A percentile compares a stretch with the other conserved stretches of the same genome.
Evolutionary conservation across 176 grass and related monocot species (phyloP).

Genomic region (Eleusine coracana): DNA sequence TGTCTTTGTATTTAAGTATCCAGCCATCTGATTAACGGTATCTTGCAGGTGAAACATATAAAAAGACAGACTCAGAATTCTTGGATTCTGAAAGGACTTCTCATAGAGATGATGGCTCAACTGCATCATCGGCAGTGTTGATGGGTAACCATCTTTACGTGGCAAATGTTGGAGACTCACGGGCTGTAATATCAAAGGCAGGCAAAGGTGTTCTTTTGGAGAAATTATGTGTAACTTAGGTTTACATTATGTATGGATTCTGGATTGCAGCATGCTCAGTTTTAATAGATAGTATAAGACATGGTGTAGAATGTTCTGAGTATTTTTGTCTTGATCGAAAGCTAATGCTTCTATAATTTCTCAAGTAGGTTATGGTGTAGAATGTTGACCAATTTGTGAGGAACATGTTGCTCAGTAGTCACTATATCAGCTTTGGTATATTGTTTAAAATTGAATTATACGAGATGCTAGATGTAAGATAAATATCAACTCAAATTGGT

Average conservation of each 20-base stretch:
- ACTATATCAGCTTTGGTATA: background rate
- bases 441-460: background rate
- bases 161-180: conserved; percentile 98
- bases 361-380: background rate
- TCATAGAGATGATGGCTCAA: conserved; percentile 94
- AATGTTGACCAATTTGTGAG: background rate
- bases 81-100: conserved; percentile 82
- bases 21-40: conserved; percentile 24
- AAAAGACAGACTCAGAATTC: conserved; percentile 88
- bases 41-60: conserved; percentile 81
- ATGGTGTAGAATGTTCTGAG: background rate
- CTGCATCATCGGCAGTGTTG: conserved; percentile 87
- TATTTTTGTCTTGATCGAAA: background rate
- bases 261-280: background rate
- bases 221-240: background rate
- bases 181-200: conserved; percentile 85
- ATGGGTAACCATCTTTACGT: conserved; percentile 86
- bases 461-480: background rate
- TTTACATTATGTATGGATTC: conserved; percentile 16
- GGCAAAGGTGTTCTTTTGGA: conserved; percentile 76
- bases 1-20: background rate
- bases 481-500: background rate
- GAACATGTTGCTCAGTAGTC: conserved; percentile 8
- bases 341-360: conserved; percentile 19
- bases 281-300: conserved; percentile 10